Base-by-base conservation (phyloP, 306 rosid species). In the Trifolium subterraneum region DNA sequence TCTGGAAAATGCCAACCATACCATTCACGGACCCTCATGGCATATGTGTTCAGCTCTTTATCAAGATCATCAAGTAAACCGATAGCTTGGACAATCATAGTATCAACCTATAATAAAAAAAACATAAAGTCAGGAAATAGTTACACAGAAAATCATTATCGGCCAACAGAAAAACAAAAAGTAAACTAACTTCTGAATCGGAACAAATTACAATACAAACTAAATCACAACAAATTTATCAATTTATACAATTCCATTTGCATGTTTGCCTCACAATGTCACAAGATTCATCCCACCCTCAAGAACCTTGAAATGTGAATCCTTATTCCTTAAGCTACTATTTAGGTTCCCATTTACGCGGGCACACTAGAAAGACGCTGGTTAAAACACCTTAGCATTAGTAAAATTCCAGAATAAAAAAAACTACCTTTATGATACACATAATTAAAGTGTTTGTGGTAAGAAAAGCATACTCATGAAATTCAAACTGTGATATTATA, bases 1-100 rank as follows among this genome's bases (percentile, higher is more conserved):
- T 94, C 98, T 2, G 98, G 98, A 73, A 94, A 94, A 85, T 94
- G 98, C 98, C 98, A 91, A 54, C 99, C 97, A 25, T 90, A 94
- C 99, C 99, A 92, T 85, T 94, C 99, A 39, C 93, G 80, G 78
- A 94, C 98, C 76, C 98, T 92, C 98, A 91, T 91, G 36, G 98
- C 98, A 82, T 91, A 94, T 13, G 97, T 91, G 60, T 94, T 94
- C 51, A 94, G 79, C 82, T 91, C 97, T 84, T 94, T 94, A 76
- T 94, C 98, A 39, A 94, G 96, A 76, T 94, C 98, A 64, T 94
- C 98, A 41, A 94, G 98, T 80, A 94, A 86, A 23, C 98, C 98
- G 72, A 94, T 94, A 72, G 98, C 98, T 82, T 94, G 98, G 58
- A 94, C 88, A 67, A 94, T 83, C 98, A 94, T 94, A 1, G 97